A percentile compares a stretch with the other conserved stretches of the same genome.
These are phyloP conservation scores for Vitellaria paradoxa DNA, from an alignment of 179 eudicot species.

Conservation along the genomic window DNA sequence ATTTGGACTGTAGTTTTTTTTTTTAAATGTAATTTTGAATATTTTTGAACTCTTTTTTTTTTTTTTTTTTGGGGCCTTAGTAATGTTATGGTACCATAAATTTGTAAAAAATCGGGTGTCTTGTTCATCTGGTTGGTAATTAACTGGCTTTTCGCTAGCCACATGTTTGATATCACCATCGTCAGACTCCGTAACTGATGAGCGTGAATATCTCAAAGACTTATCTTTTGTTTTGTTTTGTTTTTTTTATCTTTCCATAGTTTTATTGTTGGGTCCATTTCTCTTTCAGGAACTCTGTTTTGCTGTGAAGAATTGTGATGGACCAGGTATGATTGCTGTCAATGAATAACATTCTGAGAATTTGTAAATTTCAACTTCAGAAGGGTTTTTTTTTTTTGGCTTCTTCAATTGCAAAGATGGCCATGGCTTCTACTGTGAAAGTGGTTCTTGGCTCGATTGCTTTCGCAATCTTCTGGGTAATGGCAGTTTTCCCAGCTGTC, in stretches of 20 bases:
- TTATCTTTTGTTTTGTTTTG: too few relatives aligned
- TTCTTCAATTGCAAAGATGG: slow-evolving; percentile 27
- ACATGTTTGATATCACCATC: not conserved
- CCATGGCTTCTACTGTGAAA: slow-evolving; percentile 56
- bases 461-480: slow-evolving; percentile 77
- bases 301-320: not conserved
- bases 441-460: slow-evolving; percentile 69
- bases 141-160: not conserved
- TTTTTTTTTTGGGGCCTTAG: not conserved
- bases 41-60: too few relatives aligned
- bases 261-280: slow-evolving; percentile 12
- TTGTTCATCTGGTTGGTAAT: not conserved
- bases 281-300: not conserved
- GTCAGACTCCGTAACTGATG: not conserved
- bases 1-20: too few relatives aligned
- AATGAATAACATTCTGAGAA: too few relatives aligned
- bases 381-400: not conserved
- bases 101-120: not conserved
- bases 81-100: not conserved
- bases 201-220: not conserved
- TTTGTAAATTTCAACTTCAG: not conserved
- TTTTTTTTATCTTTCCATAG: too few relatives aligned
- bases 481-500: slow-evolving; percentile 84
- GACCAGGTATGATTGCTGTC: not conserved
- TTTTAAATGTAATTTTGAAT: too few relatives aligned